A percentile compares a stretch with the other conserved stretches of the same genome.
Conservation (phyloP, 2,329 filamentous ascomycete genomes). For the Coniochaeta pulveracea region DNA sequence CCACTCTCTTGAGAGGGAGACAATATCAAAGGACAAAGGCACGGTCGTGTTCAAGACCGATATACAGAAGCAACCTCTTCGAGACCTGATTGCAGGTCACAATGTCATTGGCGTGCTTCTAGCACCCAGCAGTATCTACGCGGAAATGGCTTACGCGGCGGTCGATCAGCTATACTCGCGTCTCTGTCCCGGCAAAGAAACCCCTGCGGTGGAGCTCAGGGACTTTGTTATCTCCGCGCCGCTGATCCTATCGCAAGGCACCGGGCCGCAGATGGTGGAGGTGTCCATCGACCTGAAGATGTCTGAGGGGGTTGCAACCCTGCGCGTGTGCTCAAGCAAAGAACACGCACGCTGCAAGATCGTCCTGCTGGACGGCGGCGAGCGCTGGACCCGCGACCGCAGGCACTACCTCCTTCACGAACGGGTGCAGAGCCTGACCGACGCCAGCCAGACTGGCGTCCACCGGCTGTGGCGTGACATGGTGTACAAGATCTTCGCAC, state of each 20-base stretch:
- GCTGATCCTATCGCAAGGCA: not conserved
- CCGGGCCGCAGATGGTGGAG: not conserved
- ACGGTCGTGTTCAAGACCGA: conserved; percentile 11
- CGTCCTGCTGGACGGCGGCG: conserved; percentile 37
- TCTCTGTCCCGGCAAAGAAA: not conserved
- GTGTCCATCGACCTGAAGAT: not conserved
- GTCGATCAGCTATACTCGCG: conserved; percentile 30
- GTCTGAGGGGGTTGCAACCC: not conserved
- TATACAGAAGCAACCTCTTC: conserved; percentile 39
- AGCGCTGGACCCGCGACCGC: conserved; percentile 33
- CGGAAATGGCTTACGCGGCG: conserved; percentile 44
- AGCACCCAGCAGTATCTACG: conserved; percentile 38
- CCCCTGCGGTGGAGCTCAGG: not conserved
- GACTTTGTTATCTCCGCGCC: not conserved
- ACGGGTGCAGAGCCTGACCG: conserved; percentile 31
- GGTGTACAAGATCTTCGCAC: conserved; percentile 8
- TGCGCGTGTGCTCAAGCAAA: not conserved
- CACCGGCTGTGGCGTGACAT: conserved; percentile 43
- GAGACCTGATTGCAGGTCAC: conserved; percentile 42
- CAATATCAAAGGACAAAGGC: not conserved
- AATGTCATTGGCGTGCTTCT: conserved; percentile 44
- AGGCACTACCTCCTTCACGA: conserved; percentile 24
- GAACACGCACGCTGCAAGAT: conserved; percentile 19
- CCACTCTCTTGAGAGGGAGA: not conserved
- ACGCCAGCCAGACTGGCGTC: conserved; percentile 23